Conservation (phyloP, 2,329 filamentous ascomycete genomes). For the Neonectria ditissima region DNA sequence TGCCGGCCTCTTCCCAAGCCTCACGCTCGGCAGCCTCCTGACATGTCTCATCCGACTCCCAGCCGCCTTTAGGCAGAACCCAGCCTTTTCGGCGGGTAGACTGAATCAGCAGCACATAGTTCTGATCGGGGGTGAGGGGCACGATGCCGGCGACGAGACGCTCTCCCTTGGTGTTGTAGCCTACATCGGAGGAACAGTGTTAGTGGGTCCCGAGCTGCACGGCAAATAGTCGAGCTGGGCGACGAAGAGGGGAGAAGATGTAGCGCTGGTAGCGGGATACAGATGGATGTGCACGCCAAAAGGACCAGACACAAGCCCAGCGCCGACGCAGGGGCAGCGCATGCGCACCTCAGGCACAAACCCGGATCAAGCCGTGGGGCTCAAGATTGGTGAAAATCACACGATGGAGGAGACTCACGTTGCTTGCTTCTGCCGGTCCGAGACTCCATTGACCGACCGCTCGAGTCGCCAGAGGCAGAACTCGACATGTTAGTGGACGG, state of each 20-base stretch:
- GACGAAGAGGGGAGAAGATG: slow-evolving; percentile 3
- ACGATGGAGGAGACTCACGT: slow-evolving; percentile 68
- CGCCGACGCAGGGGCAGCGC: slow-evolving; percentile 19
- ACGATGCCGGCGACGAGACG: slow-evolving; percentile 95
- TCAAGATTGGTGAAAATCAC: slow-evolving; percentile 20
- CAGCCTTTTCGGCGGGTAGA: slow-evolving; percentile 91
- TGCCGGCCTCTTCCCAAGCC: slow-evolving; percentile 98
- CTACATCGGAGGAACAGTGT: slow-evolving; percentile 61
- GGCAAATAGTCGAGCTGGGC: slow-evolving; percentile 15
- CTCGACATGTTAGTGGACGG: slow-evolving; percentile 49
- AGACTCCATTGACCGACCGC: slow-evolving; percentile 74
- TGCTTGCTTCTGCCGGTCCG: slow-evolving; percentile 83
- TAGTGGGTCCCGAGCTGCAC: slow-evolving; percentile 29
- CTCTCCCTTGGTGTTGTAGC: slow-evolving; percentile 92
- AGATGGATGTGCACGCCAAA: slow-evolving; percentile 6
- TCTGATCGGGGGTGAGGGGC: slow-evolving; percentile 86
- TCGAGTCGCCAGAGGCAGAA: slow-evolving; percentile 51
- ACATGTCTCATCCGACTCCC: slow-evolving; percentile 94
- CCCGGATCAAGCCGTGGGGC: slow-evolving; percentile 13
- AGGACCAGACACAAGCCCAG: slow-evolving; percentile 1
- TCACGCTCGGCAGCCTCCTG: slow-evolving; percentile 88
- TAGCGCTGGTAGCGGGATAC: slow-evolving; percentile 30
- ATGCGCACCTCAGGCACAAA: slow-evolving; percentile 20
- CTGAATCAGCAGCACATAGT: slow-evolving; percentile 91
- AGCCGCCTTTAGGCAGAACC: slow-evolving; percentile 98